Evolutionary conservation across 352 stramenopile species (phyloP), one percentile per base, ranked within the genome.

Genomic region (Pythium brassicae): DNA sequence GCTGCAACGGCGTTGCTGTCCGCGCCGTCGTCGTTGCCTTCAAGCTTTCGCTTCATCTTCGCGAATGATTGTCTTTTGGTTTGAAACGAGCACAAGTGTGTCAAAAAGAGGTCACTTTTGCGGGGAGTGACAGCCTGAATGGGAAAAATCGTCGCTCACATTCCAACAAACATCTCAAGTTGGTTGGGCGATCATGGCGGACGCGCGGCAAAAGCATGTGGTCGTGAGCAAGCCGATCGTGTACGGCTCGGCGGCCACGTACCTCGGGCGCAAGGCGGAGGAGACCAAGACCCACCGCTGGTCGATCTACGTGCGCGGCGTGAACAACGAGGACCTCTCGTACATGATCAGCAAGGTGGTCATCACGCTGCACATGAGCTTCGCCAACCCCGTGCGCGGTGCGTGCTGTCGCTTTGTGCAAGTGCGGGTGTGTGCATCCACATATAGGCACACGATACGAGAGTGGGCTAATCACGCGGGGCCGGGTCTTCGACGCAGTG

Each of bases 321-420:
- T 89, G 35, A 86, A 97, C 58, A 83, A 95, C 35, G 94, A 98
- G 68, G 95, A 99, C 71, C 73, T 99, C 17, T 95, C 79, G 25
- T 88, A 92, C 59, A 96, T 97, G 68, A 86, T 99, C 68, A 87
- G 78, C 59, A 98, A 98, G 77, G 94, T 98, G n/a, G 85, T 98
- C 40, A 98, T 99, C 73, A 97, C 91, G 58, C 71, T 99, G 27
- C 96, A 99, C 74, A 88, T 92, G 12, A 98, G 88, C 62, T 99
- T 99, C 71, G 76, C 90, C 7, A 96, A 98, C 66, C 94, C 95
- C 20, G 91, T 96, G 6, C 71, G 95, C 55, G 86, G 85, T 92
- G 43, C 27, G 53, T 27, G 9, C 43, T 39, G 23, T 35, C 4
- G 14, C 5, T 19, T 20, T 20, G 8, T 23, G n/a, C n/a, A n/a